phyloP scores from a whole-genome alignment of 2,329 filamentous ascomycete genomes.

The Fusarium incarnatum region DNA sequence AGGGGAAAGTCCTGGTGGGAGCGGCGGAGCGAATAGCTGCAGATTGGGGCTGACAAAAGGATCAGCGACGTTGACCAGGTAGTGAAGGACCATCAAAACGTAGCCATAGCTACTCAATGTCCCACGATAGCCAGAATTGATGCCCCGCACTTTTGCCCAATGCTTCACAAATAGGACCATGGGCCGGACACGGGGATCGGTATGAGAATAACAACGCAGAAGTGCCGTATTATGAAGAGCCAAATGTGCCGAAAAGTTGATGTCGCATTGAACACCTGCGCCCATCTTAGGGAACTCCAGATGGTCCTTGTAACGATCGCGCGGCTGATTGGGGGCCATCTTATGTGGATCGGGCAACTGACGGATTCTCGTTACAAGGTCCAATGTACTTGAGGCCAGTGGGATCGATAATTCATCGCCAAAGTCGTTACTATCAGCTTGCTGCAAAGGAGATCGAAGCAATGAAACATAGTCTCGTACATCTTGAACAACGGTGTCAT shows the following conservation, averaged over 20 bases:
- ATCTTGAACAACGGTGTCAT: constrained; percentile 49
- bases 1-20: constrained; percentile 49
- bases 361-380: constrained; percentile 58
- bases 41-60: constrained; percentile 89
- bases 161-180: constrained; percentile 90
- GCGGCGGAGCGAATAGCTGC: constrained; percentile 67
- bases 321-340: constrained; percentile 62
- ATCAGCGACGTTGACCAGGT: constrained; percentile 82
- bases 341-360: constrained; percentile 62
- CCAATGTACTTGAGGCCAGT: constrained; percentile 48
- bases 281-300: constrained; percentile 83
- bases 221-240: constrained; percentile 86
- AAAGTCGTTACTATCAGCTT: background rate
- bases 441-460: constrained; percentile 56
- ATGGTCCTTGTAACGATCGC: constrained; percentile 66
- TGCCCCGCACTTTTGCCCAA: constrained; percentile 87
- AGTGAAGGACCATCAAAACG: constrained; percentile 92
- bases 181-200: constrained; percentile 79
- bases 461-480: constrained; percentile 64
- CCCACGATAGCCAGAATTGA: constrained; percentile 88
- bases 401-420: constrained; percentile 51
- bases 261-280: constrained; percentile 88
- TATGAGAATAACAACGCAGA: constrained; percentile 83
- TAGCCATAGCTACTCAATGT: constrained; percentile 92
- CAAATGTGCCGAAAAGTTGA: constrained; percentile 89